Percentiles rank a stretch among this genome's conserved stretches.
Conservation (phyloP, 2,329 filamentous ascomycete genomes). For the Fusarium algeriense region DNA sequence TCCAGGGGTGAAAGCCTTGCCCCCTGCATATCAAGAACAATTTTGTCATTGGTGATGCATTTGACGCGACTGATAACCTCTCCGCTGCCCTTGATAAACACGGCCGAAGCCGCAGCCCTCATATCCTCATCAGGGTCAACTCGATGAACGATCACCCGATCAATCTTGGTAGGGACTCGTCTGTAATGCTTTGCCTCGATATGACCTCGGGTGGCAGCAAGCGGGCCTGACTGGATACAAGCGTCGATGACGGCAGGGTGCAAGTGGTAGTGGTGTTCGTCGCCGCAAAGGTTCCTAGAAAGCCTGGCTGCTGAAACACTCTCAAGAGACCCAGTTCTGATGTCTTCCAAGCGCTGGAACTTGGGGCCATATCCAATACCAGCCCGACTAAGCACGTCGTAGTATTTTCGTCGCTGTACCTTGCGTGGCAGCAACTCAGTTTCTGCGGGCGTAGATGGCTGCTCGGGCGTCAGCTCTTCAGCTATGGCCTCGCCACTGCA, state of each 20-base stretch:
- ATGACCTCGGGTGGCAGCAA: conserved; percentile 39
- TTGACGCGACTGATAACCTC: conserved; percentile 21
- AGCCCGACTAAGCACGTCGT: conserved; percentile 44
- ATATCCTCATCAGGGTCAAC: background rate
- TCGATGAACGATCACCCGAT: conserved; percentile 37
- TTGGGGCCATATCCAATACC: conserved; percentile 51
- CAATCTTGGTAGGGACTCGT: conserved; percentile 45
- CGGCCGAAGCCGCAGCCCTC: background rate
- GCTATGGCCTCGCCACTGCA: conserved; percentile 31
- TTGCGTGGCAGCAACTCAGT: conserved; percentile 36
- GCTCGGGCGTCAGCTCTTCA: background rate
- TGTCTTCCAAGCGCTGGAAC: conserved; percentile 47
- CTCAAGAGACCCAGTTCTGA: conserved; percentile 21
- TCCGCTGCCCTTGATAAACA: conserved; percentile 1
- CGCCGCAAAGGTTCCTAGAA: conserved; percentile 18
- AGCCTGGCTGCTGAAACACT: conserved; percentile 38
- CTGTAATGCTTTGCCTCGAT: background rate
- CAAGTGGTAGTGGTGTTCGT: conserved; percentile 49
- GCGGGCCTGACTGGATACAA: conserved; percentile 49
- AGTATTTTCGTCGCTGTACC: conserved; percentile 41
- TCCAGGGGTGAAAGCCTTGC: conserved; percentile 43
- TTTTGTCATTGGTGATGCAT: conserved; percentile 34
- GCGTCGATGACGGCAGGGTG: conserved; percentile 56
- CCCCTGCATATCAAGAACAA: conserved; percentile 15
- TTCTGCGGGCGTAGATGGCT: background rate